phyloP scores from a whole-genome alignment of 306 rosid species.

The Cucumis melo region DNA sequence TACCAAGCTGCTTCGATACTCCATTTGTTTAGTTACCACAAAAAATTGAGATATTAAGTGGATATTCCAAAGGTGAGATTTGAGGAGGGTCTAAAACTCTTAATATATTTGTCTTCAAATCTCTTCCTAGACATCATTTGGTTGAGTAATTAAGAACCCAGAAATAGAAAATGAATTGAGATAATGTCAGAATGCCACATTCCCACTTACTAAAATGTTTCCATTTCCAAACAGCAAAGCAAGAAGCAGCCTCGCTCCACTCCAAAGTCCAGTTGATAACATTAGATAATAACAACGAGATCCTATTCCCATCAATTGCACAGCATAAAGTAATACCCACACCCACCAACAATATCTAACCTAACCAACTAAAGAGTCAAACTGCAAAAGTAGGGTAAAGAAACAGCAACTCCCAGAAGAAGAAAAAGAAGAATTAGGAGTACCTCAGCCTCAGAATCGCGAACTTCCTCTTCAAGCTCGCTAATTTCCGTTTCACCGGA shows the following conservation, averaged over 20 bases:
- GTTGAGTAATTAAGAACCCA: background rate
- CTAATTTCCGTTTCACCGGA: constrained; percentile 8
- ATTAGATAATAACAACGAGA: background rate
- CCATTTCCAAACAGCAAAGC: background rate
- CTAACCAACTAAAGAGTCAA: background rate
- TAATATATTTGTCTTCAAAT: background rate
- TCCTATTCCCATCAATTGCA: background rate
- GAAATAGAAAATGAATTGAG: background rate
- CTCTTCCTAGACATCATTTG: background rate
- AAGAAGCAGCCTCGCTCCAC: background rate
- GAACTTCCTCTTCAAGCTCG: constrained; percentile 8
- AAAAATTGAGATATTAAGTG: background rate
- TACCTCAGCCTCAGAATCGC: constrained; percentile 10
- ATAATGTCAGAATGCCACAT: background rate
- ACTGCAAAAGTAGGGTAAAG: background rate
- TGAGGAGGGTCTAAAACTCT: background rate
- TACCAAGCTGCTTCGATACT: background rate
- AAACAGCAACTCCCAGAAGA: background rate
- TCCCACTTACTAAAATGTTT: background rate
- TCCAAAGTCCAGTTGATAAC: background rate
- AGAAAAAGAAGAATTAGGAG: background rate
- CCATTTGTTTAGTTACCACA: background rate
- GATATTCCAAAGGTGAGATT: background rate
- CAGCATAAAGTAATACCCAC: background rate
- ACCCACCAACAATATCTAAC: background rate